Evolutionary conservation across 73 alveolate genomes (phyloP).

Genomic region (Tetrahymena borealis): DNA sequence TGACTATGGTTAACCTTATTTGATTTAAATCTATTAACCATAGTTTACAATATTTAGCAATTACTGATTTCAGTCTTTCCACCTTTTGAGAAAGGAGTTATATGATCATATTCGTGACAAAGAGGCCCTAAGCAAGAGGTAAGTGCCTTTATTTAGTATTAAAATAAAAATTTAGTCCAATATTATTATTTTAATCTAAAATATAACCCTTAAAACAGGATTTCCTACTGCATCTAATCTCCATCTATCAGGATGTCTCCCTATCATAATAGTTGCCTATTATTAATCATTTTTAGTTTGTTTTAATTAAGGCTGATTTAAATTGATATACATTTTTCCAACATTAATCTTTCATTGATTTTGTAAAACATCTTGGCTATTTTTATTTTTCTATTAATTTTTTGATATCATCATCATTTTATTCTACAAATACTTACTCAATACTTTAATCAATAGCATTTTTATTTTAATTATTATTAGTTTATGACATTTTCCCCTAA

Average conservation of each 20-base stretch:
- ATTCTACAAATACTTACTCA: not conserved
- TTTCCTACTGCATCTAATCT: conserved; percentile 92
- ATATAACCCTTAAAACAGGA: conserved; percentile 71
- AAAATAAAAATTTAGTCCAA: not conserved
- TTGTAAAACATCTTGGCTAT: not conserved
- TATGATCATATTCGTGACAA: conserved; percentile 97
- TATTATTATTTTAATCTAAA: conserved; percentile 49
- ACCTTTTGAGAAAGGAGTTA: conserved; percentile 92
- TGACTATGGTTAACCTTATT: conserved; percentile 38
- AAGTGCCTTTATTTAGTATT: not conserved
- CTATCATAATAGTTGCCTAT: conserved; percentile 60
- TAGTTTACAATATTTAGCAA: conserved; percentile 91
- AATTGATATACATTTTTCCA: not conserved
- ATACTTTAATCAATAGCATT: not conserved
- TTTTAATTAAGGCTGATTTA: not conserved
- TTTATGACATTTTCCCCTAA: too few relatives aligned
- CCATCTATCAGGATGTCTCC: conserved; percentile 94
- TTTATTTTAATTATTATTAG: too few relatives aligned
- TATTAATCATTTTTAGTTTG: not conserved
- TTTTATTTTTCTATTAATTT: not conserved
- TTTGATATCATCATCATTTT: not conserved
- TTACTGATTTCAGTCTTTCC: conserved; percentile 80
- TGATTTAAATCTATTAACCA: conserved; percentile 80
- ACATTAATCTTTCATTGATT: not conserved
- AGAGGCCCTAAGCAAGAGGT: conserved; percentile 67